Base-by-base conservation (phyloP, 257 asterid genomes). In the Eucommia ulmoides region DNA sequence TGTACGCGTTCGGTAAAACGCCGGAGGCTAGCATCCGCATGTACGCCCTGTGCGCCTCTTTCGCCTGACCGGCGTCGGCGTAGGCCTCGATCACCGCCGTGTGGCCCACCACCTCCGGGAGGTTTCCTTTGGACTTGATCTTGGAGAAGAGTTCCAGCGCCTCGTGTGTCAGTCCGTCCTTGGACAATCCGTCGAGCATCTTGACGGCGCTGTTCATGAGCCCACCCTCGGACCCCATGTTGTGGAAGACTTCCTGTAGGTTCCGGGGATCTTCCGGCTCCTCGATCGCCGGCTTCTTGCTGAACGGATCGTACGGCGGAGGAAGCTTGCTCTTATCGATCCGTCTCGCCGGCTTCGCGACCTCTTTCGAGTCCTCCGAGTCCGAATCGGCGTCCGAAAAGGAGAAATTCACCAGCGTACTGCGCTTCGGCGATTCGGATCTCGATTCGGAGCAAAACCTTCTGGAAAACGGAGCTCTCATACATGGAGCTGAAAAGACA, bases 181-280 rank as follows among this genome's bases (percentile, higher is more conserved):
- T 87, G 5, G 95, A 83, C 97, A 87, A 76, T 66, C 97, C 97
- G 74, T 87, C 95, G 83, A 87, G 83, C 97, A 87, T 87, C 92
- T 87, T 81, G 49, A 67, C 91, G 49, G 97, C 97, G 62, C 69
- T 72, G 58, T 63, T 74, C 71, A 71, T 72, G 1, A 87, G 70
- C 21, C 95, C 97, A 21, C 95, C 97, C 7, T 74, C 95, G 21
- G 63, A 65, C 5, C 88, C 75, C 6, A 87, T 65, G 3, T 62
- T 73, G 0, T 81, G 87, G 64, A 83, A 87, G 56, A 83, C 88
- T 55, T 87, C 81, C 26, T 71, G 93, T 22, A 87, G 79, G 50
- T 87, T 81, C 44, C 50, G 69, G 10, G 94, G 97, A 64, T 81
- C 97, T 0, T 68, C 74, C 5, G 78, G 77, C 26, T 76, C 83